Evolutionary conservation across 148 eudicot species (phyloP).

Genomic region (Arbutus unedo): DNA sequence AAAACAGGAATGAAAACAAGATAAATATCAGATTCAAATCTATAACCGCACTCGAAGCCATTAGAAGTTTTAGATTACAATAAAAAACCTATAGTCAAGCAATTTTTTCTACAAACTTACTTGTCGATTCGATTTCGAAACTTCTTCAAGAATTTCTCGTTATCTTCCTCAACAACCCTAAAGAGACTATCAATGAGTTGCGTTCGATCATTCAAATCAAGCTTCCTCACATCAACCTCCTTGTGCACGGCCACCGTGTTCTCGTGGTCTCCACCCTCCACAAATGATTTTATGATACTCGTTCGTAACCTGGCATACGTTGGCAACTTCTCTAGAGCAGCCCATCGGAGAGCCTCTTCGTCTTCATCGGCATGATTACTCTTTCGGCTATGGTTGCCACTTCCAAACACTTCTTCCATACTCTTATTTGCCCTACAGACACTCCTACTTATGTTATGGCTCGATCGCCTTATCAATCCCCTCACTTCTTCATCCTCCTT

Average conservation of each 20-base stretch:
- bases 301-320: constrained; percentile 79
- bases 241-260: constrained; percentile 34
- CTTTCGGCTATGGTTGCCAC: constrained; percentile 21
- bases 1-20: too few species aligned
- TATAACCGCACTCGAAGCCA: too few species aligned
- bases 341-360: constrained; percentile 88
- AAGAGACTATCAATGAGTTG: constrained; percentile 74
- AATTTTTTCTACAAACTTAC: constrained; percentile 27
- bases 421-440: constrained; percentile 40
- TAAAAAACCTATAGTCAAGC: too few species aligned
- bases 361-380: constrained; percentile 69
- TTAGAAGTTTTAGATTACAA: too few species aligned
- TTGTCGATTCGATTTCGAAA: constrained; percentile 69
- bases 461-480: background rate
- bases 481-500: constrained; percentile 20
- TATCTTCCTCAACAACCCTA: constrained; percentile 83
- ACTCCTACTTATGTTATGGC: constrained; percentile 34
- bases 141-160: constrained; percentile 74
- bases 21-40: too few species aligned
- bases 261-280: constrained; percentile 27
- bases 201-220: constrained; percentile 51
- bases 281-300: constrained; percentile 56
- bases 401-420: constrained; percentile 52
- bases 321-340: constrained; percentile 80
- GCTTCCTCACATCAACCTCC: constrained; percentile 78